A percentile compares a stretch with the other conserved stretches of the same genome.
phyloP scores from a whole-genome alignment of 2,329 filamentous ascomycete species.

The Trichoderma citrinoviride region DNA sequence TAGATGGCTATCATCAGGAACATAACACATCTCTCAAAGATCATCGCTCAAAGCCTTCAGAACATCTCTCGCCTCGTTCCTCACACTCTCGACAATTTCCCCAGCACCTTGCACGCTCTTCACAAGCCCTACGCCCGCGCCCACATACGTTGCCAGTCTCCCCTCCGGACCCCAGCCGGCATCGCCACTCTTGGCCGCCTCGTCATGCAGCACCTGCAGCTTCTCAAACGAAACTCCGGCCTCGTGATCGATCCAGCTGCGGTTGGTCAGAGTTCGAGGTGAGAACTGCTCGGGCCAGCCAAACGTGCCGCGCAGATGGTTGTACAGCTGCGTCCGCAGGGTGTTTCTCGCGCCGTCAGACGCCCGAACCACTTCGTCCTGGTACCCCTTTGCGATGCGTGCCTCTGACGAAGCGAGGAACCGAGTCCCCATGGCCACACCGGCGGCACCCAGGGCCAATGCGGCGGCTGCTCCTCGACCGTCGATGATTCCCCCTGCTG shows the following conservation, averaged over 20 bases:
- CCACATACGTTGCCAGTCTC: constrained; percentile 50
- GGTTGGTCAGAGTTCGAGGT: constrained; percentile 42
- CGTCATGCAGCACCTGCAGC: constrained; percentile 43
- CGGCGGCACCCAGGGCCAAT: constrained; percentile 50
- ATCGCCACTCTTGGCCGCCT: constrained; percentile 41
- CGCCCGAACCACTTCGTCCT: constrained; percentile 42
- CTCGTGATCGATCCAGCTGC: constrained; percentile 38
- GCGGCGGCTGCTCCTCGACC: constrained; percentile 50
- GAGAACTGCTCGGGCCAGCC: constrained; percentile 44
- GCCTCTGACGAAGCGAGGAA: constrained; percentile 53
- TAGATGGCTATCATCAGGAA: not conserved
- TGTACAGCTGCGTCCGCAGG: constrained; percentile 44
- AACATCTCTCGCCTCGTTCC: constrained; percentile 29
- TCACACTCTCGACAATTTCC: constrained; percentile 38
- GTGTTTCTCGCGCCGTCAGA: constrained; percentile 40
- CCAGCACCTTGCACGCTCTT: constrained; percentile 39
- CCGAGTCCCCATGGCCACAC: constrained; percentile 61
- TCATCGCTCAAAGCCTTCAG: constrained; percentile 18
- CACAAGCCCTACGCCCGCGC: constrained; percentile 46
- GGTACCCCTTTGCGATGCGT: constrained; percentile 41
- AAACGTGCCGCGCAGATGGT: constrained; percentile 43
- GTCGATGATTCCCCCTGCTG: constrained; percentile 53
- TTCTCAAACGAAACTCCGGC: constrained; percentile 43
- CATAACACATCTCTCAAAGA: not conserved
- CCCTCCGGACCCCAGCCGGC: constrained; percentile 48